Base-by-base conservation (phyloP, 2,329 filamentous ascomycete species). In the Stemphylium vesicarium region DNA sequence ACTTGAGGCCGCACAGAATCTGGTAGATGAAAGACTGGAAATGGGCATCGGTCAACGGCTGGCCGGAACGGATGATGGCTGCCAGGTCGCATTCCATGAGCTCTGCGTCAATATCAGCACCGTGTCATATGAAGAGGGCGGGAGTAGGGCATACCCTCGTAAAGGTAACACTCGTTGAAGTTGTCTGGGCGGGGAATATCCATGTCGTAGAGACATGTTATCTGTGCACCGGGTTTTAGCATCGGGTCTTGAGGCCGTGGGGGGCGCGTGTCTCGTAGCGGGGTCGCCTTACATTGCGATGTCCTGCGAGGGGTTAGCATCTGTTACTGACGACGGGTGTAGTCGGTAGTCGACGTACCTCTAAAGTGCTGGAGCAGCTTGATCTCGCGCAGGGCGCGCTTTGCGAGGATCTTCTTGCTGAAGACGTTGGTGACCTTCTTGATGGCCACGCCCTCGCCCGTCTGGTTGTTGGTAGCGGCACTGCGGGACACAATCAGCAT, bases 351-450 rank as follows among this genome's bases (percentile, higher is more conserved):
- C 22, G 22, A 55, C 74, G 50, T 58, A 71, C 77, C 80, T 75
- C 95, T 86, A 81, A 99, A 99, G 79, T 99, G 95, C 81, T 98
- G 94, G 63, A 99, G 84, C 67, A 99, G 85, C 85, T 98, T 99
- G 80, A 99, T 98, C 81, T 99, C 95, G 78, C 95, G 88, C 82
- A 99, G 80, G 44, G 95, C 95, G 73, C 95, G 91, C 87, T 99
- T 99, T 70, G 95, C 95, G 65, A 99, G 85, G 68, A 99, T 99
- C 87, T 98, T 98, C 82, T 99, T 99, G 85, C 92, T 97, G 80
- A 99, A 99, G 70, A 99, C 94, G 90, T 99, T 99, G 82, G 95
- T 99, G 76, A 99, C 92, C 81, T 99, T 99, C 81, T 99, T 99
- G 83, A 99, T 95, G 70, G 95, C 95, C 60, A 99, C 93, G 36